Evolutionary conservation across 495 filamentous ascomycete species (phyloP).

Genomic region (Diplogelasinospora grovesii): DNA sequence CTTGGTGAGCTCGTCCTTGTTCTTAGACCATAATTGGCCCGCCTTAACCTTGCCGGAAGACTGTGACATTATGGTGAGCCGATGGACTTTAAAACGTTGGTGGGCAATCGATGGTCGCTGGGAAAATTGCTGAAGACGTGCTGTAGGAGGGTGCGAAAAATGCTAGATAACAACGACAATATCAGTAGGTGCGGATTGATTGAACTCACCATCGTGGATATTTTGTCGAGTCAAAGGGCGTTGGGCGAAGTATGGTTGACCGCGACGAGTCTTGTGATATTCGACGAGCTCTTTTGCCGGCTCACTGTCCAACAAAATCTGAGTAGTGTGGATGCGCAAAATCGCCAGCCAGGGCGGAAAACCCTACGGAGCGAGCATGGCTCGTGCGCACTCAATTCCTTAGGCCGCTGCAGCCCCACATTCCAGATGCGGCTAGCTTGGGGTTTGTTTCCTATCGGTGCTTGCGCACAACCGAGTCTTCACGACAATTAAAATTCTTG

Average conservation of each 20-base stretch:
- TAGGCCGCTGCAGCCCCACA: conserved; percentile 4
- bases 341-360: conserved; percentile 28
- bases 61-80: conserved; percentile 42
- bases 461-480: conserved; percentile 29
- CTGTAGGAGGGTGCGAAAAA: neutral
- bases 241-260: conserved; percentile 26
- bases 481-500: conserved; percentile 31
- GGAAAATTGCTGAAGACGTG: neutral
- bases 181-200: neutral
- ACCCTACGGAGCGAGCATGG: conserved; percentile 23
- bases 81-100: conserved; percentile 7
- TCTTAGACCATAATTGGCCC: conserved; percentile 94
- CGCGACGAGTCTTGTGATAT: conserved; percentile 22
- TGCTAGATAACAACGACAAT: neutral
- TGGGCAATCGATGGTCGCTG: conserved; percentile 5
- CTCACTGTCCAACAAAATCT: conserved; percentile 26
- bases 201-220: conserved; percentile 26
- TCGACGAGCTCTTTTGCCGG: conserved; percentile 18
- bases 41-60: conserved; percentile 92
- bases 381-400: conserved; percentile 15
- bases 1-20: conserved; percentile 89
- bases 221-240: conserved; percentile 27
- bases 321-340: conserved; percentile 31
- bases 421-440: conserved; percentile 29
- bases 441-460: conserved; percentile 27